phyloP scores from a whole-genome alignment of 2,329 filamentous ascomycete species.

The Calonectria multiphialidica region DNA sequence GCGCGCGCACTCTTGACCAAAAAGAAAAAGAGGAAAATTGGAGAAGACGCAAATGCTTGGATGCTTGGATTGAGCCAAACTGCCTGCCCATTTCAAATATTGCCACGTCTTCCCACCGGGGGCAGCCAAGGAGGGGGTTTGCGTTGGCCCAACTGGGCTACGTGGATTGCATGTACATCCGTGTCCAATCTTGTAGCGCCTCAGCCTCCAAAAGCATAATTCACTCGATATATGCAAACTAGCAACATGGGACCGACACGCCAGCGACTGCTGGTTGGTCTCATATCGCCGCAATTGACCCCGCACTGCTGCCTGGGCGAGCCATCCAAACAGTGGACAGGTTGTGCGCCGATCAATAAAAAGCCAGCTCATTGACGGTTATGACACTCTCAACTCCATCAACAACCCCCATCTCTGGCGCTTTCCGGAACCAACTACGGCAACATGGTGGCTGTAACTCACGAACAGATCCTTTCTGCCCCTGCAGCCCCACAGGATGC shows the following conservation, averaged over 20 bases:
- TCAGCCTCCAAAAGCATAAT: not conserved
- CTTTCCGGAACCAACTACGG: too few relatives aligned
- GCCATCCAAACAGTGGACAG: not conserved
- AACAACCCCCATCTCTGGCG: not conserved
- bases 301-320: slow-evolving; percentile 12
- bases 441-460: not conserved
- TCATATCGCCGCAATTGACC: not conserved
- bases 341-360: not conserved
- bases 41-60: too few relatives aligned
- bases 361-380: not conserved
- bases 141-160: not conserved
- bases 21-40: too few relatives aligned
- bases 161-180: not conserved
- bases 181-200: not conserved
- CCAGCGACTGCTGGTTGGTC: not conserved
- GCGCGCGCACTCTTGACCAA: too few relatives aligned
- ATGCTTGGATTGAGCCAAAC: too few relatives aligned
- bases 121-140: too few relatives aligned
- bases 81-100: too few relatives aligned
- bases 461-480: slow-evolving; percentile 13
- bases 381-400: not conserved
- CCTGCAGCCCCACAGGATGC: slow-evolving; percentile 19
- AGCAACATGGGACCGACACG: not conserved
- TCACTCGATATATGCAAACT: not conserved
- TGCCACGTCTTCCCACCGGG: too few relatives aligned